Evolutionary conservation across 75 land plant species (phyloP), one percentile per base, ranked within the genome.

Genomic region (Ceratopteris richardii): DNA sequence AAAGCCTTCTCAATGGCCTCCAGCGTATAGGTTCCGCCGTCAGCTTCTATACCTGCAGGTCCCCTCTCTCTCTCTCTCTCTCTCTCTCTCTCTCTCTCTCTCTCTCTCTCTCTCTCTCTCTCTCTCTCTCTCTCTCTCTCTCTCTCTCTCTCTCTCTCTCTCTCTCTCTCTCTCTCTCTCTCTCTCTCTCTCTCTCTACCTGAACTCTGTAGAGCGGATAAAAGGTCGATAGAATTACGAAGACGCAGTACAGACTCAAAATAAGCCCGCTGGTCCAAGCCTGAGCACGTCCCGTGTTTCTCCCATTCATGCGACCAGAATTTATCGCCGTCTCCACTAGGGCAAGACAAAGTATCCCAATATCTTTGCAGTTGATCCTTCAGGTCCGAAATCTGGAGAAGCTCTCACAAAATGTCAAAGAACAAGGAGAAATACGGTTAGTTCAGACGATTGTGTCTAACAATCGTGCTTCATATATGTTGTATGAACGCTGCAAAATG

Each of bases 241-340:
- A 90, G 69, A 37, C 55, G 12, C 0, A 86, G 80, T 2, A 84
- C 67, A 0, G 77, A 11, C 18, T 65, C 17, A 37, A 90, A 90
- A 62, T 90, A 90, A 11, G 56, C 43, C 37, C 64, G 77, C 53
- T 90, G 69, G 30, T 62, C 66, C n/a, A 85, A 67, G n/a, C 73
- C 72, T 0, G 84, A 74, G 74, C 96, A 90, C 1, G 87, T 90
- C 26, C 96, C 96, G 39, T 90, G 96, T 76, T 86, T 90, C 3
- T 73, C 62, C 96, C 92, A 86, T 51, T 90, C 91, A 56, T 90
- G 96, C 1, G 51, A 22, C 96, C 96, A 86, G 59, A 90, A 86
- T 7, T 41, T 48, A 0, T 28, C 12, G 17, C 83, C 79, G 54
- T 67, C 56, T 54, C 76, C 51, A 62, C 82, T 86, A 0, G 84